Percentiles rank a stretch among this genome's conserved stretches.
Evolutionary conservation across 176 grass and related monocot genomes (phyloP).

Genomic region (maize (Zea mays)): Zm-B73-REFERENCE-NAM-5.0 NC_050096.1:287338501-287339000

Average conservation of each 20-base stretch:
- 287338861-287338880: constrained; percentile 8
- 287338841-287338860: not conserved
- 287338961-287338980: constrained; percentile 92
- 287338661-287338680: constrained; percentile 74
- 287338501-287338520: constrained; percentile 54
- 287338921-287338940: constrained; percentile 21
- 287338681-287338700: constrained; percentile 37
- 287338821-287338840: constrained; percentile 58
- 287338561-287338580: constrained; percentile 11
- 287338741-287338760: constrained; percentile 47
- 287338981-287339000: constrained; percentile 94
- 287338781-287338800: constrained; percentile 89
- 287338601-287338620: constrained; percentile 86
- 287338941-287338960: constrained; percentile 90
- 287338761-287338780: constrained; percentile 63
- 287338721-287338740: not conserved
- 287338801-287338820: constrained; percentile 88
- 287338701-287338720: not conserved
- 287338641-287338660: constrained; percentile 98
- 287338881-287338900: constrained; percentile 12
- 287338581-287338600: constrained; percentile 44
- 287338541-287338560: not conserved
- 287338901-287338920: not conserved
- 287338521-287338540: not conserved
- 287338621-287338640: constrained; percentile 78